Base-by-base conservation (phyloP, 108 stramenopile genomes). In the Conticribra guillardii region DNA sequence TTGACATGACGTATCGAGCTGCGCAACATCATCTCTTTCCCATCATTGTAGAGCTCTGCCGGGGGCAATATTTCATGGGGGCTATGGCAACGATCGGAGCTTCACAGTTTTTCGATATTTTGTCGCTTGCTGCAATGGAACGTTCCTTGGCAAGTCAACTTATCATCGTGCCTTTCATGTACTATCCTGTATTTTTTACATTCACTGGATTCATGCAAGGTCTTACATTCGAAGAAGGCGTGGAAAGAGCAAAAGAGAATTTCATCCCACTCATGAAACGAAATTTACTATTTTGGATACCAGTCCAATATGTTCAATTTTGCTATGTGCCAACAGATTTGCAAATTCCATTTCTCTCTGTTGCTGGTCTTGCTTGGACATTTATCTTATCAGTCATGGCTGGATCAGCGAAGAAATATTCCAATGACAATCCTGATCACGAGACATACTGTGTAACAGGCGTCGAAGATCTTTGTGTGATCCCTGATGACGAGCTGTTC, bases 231-330 rank as follows among this genome's bases (percentile, higher is more conserved):
- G 57, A 64, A 30, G 75, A 69, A 44, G 65, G 84, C 19, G 23
- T 85, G 22, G 37, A 73, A 19, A 47, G 89, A 46, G 89, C 89
- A 15, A 64, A 81, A 32, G 72, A 87, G 46, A 89, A 71, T 29
- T 89, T 89, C 60, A 2, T 89, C 0, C 89, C 89, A 1, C 63
- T 89, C 15, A 89, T 89, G 89, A 79, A 85, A 60, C 41, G 89
- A 30, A 89, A 89, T 76, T 55, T 89, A 8, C 59, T 89, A 7
- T 89, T 87, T 28, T 89, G 89, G 89, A 85, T 89, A 44, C 89
- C 89, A 7, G 84, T 89, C 41, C 89, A 89, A 50, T 89, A 84
- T 69, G 64, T 85, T 33, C 85, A 87, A 48, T 89, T 89, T 74
- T 76, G 79, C 27, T 89, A 78, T 55, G 69, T 87, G 7, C 76